Conservation (phyloP, 257 asterid species). For the Lantana camara region DNA sequence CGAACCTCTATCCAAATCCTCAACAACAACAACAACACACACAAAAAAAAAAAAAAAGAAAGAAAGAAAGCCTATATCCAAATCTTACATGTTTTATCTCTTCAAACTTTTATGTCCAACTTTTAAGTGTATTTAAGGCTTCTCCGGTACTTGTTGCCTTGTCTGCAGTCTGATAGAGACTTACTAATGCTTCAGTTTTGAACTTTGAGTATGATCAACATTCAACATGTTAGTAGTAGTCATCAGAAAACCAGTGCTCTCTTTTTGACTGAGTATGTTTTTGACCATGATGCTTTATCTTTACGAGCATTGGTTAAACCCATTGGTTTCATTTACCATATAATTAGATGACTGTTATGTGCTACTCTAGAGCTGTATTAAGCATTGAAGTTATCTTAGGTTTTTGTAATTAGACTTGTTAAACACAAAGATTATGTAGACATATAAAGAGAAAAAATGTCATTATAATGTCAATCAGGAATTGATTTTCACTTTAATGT, state of each 20-base stretch:
- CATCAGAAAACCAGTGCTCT: background rate
- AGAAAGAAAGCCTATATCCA: too few species aligned
- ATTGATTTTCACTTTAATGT: background rate
- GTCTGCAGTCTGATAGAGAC: background rate
- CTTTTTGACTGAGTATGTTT: background rate
- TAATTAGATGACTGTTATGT: slow-evolving; percentile 8
- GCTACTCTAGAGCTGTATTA: slow-evolving; percentile 15
- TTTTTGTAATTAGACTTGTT: slow-evolving; percentile 14
- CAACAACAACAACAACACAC: too few species aligned
- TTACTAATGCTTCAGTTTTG: background rate
- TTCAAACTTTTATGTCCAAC: background rate
- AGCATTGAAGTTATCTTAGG: background rate
- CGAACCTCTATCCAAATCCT: background rate
- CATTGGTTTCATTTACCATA: background rate
- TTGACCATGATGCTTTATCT: background rate
- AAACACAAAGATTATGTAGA: background rate
- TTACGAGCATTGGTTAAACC: background rate
- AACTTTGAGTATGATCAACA: background rate
- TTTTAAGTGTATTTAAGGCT: background rate
- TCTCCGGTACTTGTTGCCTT: background rate
- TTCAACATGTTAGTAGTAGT: background rate
- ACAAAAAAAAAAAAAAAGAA: too few species aligned
- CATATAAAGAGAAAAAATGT: background rate
- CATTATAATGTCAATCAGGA: slow-evolving; percentile 2
- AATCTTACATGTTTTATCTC: background rate